These are phyloP conservation scores for Globisporangium apiculatum DNA, from an alignment of 352 stramenopile species.

Conservation along the genomic window DNA sequence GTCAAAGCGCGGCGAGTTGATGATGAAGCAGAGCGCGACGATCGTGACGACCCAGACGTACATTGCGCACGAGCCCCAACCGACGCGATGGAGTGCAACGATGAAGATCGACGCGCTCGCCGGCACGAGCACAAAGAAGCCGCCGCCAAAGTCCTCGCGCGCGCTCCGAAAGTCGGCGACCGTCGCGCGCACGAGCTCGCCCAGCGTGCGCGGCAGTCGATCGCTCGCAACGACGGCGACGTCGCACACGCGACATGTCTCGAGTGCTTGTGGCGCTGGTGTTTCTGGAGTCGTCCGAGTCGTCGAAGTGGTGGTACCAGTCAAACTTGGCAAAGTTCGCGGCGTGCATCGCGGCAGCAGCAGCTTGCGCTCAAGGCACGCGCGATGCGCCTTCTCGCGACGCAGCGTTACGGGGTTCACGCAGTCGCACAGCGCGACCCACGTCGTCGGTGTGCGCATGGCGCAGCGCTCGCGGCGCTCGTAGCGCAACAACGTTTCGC, in stretches of 20 bases:
- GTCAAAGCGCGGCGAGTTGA: conserved; percentile 35
- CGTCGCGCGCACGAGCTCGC: conserved; percentile 22
- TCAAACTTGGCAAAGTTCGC: neutral
- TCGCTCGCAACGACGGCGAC: conserved; percentile 2
- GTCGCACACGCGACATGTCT: conserved; percentile 14
- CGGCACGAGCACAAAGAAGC: conserved; percentile 38
- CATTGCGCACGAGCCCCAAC: conserved; percentile 23
- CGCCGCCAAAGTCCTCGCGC: conserved; percentile 28
- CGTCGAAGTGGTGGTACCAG: too few species aligned
- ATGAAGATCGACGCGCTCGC: conserved; percentile 25
- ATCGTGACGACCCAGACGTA: conserved; percentile 30
- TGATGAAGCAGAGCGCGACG: conserved; percentile 36
- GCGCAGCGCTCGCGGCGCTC: conserved; percentile 24
- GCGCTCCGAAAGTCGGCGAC: conserved; percentile 24
- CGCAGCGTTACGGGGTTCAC: conserved; percentile 20
- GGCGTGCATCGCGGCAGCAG: neutral
- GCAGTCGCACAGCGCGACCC: conserved; percentile 36
- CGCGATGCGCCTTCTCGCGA: conserved; percentile 21
- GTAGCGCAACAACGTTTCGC: conserved; percentile 14
- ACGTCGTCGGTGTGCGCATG: conserved; percentile 26
- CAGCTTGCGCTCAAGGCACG: conserved; percentile 20
- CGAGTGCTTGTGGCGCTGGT: neutral
- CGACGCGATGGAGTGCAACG: conserved; percentile 21
- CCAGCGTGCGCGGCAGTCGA: conserved; percentile 19
- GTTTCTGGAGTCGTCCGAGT: too few species aligned